These are phyloP conservation scores for Kodamaea fungicola DNA, from an alignment of 1,139 yeast species.

Conservation along the genomic window DNA sequence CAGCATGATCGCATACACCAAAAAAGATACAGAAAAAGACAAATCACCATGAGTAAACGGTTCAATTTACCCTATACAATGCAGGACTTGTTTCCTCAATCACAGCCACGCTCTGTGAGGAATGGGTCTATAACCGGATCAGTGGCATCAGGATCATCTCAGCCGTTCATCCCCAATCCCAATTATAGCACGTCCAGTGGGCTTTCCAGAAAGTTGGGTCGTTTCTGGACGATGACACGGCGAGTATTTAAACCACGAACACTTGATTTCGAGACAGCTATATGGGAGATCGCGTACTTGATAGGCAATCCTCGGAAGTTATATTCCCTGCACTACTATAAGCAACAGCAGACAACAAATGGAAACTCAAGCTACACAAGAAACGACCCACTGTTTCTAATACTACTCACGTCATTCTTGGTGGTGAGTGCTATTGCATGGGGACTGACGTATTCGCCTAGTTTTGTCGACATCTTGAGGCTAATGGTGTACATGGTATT, in stretches of 20 bases:
- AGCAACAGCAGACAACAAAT: slow-evolving; percentile 36
- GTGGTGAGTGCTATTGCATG: slow-evolving; percentile 80
- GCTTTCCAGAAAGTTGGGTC: slow-evolving; percentile 7
- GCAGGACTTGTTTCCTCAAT: slow-evolving; percentile 37
- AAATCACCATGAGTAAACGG: slow-evolving; percentile 13
- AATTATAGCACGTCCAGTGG: slow-evolving; percentile 3
- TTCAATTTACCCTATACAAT: slow-evolving; percentile 36
- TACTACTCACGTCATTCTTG: slow-evolving; percentile 62
- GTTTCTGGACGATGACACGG: slow-evolving; percentile 27
- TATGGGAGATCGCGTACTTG: slow-evolving; percentile 82
- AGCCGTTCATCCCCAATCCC: slow-evolving; percentile 19
- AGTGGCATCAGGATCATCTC: slow-evolving; percentile 13
- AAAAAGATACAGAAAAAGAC: neutral
- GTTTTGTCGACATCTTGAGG: slow-evolving; percentile 54
- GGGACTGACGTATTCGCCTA: slow-evolving; percentile 81
- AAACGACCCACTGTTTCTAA: slow-evolving; percentile 87
- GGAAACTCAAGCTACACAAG: slow-evolving; percentile 59
- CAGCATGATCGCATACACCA: too few relatives aligned
- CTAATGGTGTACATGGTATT: slow-evolving; percentile 80
- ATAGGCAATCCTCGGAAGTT: slow-evolving; percentile 76
- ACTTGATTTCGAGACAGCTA: slow-evolving; percentile 86
- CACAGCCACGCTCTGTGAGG: slow-evolving; percentile 12
- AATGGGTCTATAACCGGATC: slow-evolving; percentile 20
- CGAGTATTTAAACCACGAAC: slow-evolving; percentile 70
- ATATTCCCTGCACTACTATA: slow-evolving; percentile 77